These are phyloP conservation scores for cucumber (Cucumis sativus) DNA, from an alignment of 306 rosid species.

Conservation along the genomic window Cucumber_9930_V3 NC_026659.2:17534501-17535000, in stretches of 20 bases:
- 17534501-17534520: no score
- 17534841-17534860: background rate
- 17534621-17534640: no score
- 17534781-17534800: background rate
- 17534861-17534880: background rate
- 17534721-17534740: background rate
- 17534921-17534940: background rate
- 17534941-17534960: no score
- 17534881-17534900: background rate
- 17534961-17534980: no score
- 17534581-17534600: no score
- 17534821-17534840: background rate
- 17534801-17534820: background rate
- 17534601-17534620: no score
- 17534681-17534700: background rate
- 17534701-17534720: no score
- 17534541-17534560: no score
- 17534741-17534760: conserved; percentile 2
- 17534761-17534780: background rate
- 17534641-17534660: background rate
- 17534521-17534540: no score
- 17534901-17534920: no score
- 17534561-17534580: no score
- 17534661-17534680: background rate
- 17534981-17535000: no score